Base-by-base conservation (phyloP, 148 eudicot genomes). In the Arbutus unedo region DNA sequence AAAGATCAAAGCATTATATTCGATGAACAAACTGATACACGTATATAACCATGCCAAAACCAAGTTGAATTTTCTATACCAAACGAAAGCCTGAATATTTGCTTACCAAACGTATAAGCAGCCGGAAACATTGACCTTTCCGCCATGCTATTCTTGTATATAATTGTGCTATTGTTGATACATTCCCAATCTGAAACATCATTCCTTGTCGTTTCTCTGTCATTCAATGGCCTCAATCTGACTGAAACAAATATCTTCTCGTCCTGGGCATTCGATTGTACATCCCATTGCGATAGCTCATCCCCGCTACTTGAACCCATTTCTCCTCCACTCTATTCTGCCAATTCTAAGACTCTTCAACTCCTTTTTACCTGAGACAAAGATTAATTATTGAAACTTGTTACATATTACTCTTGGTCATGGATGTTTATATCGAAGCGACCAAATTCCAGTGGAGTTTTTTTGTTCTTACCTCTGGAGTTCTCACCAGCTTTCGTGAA, bases 181-280 rank as follows among this genome's bases (percentile, higher is more conserved):
- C 92, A 91, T 76, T 94, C 98, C 95, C 98, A 94, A 84, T 91
- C 95, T 2, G 90, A 81, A 77, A 88, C 88, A 77, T 94, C 98
- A 87, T 91, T 90, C 82, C 85, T 83, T 44, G 84, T 72, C 3
- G 72, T 81, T 85, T 94, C 98, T 82, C 84, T 89, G 1, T 79
- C 91, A 85, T 91, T 93, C 70, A 93, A 83, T 80, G 98, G 98
- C 90, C 98, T 89, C 87, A 94, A 64, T 85, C 98, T 90, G 45
- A 94, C 93, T 2, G 97, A 89, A 55, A 94, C 98, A 54, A 85
- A 85, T 53, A 94, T 94, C 82, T 85, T 94, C 89, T 94, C 98
- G 43, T 89, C 91, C n/a, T 84, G 84, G 60, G 81, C 87, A 77
- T 81, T 83, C n/a, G 88, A 83, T 64, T 84, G 86, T 19, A 72